phyloP scores from a whole-genome alignment of 2,329 filamentous ascomycete species.

The Fusarium sulawesiense region DNA sequence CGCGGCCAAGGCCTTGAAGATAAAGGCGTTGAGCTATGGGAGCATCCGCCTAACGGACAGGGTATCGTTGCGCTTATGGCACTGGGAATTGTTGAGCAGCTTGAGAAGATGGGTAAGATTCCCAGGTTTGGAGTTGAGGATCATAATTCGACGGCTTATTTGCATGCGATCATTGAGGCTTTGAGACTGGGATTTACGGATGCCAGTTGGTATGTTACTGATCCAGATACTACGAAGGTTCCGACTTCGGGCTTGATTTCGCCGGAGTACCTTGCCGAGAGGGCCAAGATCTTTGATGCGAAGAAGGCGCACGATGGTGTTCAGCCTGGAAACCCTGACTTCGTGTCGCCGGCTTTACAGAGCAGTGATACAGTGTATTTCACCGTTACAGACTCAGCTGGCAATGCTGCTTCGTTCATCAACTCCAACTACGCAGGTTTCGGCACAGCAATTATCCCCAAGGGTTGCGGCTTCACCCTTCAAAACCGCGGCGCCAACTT shows the following conservation, averaged over 20 bases:
- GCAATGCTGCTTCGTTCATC: conserved; percentile 96
- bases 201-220: conserved; percentile 88
- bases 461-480: conserved; percentile 88
- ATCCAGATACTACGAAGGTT: conserved; percentile 78
- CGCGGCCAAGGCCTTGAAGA: conserved; percentile 66
- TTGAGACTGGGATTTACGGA: conserved; percentile 93
- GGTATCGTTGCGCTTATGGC: conserved; percentile 96
- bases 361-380: conserved; percentile 97
- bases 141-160: conserved; percentile 83
- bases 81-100: conserved; percentile 87
- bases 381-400: conserved; percentile 79
- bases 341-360: conserved; percentile 76
- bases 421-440: conserved; percentile 95
- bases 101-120: conserved; percentile 81
- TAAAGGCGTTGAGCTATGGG: conserved; percentile 84
- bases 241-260: conserved; percentile 78
- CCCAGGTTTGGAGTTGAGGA: conserved; percentile 75
- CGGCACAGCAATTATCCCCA: conserved; percentile 86
- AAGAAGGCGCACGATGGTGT: conserved; percentile 69
- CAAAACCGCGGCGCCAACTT: conserved; percentile 96
- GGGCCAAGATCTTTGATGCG: conserved; percentile 69
- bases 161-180: conserved; percentile 89
- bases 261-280: conserved; percentile 77
- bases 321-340: conserved; percentile 71
- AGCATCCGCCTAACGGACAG: conserved; percentile 96